Evolutionary conservation across 2,329 filamentous ascomycete genomes (phyloP).

Genomic region (Colletotrichum cordylinicola): DNA sequence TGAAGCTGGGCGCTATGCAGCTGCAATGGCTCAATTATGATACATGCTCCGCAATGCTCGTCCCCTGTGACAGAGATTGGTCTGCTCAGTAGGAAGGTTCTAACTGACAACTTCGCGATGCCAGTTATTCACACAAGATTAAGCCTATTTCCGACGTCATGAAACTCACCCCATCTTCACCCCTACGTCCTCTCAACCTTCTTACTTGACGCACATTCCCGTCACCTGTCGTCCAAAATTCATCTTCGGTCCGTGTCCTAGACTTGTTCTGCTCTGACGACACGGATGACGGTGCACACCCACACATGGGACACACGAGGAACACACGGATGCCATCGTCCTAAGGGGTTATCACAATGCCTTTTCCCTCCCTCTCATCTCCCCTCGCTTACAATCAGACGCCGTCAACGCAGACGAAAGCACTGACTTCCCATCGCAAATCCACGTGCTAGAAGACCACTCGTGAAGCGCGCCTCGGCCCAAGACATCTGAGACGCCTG

Average conservation of each 20-base stretch:
- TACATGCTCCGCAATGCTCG: background rate
- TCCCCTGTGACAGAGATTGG: background rate
- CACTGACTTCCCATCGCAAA: background rate
- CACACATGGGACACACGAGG: background rate
- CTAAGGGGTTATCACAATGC: background rate
- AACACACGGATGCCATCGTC: background rate
- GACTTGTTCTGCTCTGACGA: background rate
- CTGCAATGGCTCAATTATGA: background rate
- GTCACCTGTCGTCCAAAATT: background rate
- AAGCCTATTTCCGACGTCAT: background rate
- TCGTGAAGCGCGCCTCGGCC: background rate
- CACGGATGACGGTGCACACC: slow-evolving; percentile 5
- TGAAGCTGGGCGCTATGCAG: background rate
- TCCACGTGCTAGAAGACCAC: slow-evolving; percentile 1
- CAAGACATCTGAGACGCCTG: slow-evolving; percentile 12
- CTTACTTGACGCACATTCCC: background rate
- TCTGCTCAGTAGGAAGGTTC: background rate
- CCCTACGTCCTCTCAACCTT: background rate
- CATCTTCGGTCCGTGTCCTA: background rate
- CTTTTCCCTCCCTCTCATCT: background rate
- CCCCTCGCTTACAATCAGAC: background rate
- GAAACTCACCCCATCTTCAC: background rate
- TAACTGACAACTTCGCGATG: background rate
- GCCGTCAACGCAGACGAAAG: background rate
- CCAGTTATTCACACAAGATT: background rate